Evolutionary conservation across 1,284 basidiomycete genomes (phyloP).

Genomic region (Trametes pubescens): DNA sequence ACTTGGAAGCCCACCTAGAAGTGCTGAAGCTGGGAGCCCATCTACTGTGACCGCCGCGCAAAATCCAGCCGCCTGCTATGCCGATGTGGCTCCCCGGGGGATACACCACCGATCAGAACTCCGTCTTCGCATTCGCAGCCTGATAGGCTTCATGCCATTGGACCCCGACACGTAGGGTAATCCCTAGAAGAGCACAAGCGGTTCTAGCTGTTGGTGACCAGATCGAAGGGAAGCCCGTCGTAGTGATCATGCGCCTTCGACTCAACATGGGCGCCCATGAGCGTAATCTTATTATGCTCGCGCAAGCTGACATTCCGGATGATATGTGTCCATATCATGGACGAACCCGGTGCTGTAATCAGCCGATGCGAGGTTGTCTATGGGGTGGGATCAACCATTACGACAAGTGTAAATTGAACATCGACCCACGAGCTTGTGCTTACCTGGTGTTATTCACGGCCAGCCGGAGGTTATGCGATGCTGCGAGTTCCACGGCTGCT

Average conservation of each 20-base stretch:
- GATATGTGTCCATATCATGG: conserved; percentile 38
- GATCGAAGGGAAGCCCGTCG: conserved; percentile 21
- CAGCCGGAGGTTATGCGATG: conserved; percentile 48
- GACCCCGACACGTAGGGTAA: conserved; percentile 54
- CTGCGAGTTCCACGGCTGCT: conserved; percentile 51
- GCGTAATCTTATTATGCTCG: conserved; percentile 29
- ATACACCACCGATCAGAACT: conserved; percentile 41
- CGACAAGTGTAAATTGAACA: neutral
- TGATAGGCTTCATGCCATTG: conserved; percentile 54
- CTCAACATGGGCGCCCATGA: conserved; percentile 30
- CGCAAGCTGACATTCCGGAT: conserved; percentile 37
- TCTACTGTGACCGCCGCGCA: conserved; percentile 54
- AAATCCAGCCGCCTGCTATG: conserved; percentile 49
- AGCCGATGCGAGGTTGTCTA: too few species aligned
- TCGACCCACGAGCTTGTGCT: conserved; percentile 16
- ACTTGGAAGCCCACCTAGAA: conserved; percentile 42
- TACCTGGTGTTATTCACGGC: conserved; percentile 58
- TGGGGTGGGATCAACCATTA: too few species aligned
- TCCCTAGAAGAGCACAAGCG: conserved; percentile 33
- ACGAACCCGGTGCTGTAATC: conserved; percentile 9
- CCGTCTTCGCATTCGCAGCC: conserved; percentile 40
- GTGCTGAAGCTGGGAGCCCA: conserved; percentile 50
- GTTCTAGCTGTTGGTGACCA: neutral
- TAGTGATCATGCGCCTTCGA: conserved; percentile 25
- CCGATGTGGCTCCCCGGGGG: conserved; percentile 44